Percentiles rank a stretch among this genome's conserved stretches.
These are phyloP conservation scores for Neofusicoccum parvum DNA, from an alignment of 2,329 filamentous ascomycete genomes.

Conservation along the genomic window DNA sequence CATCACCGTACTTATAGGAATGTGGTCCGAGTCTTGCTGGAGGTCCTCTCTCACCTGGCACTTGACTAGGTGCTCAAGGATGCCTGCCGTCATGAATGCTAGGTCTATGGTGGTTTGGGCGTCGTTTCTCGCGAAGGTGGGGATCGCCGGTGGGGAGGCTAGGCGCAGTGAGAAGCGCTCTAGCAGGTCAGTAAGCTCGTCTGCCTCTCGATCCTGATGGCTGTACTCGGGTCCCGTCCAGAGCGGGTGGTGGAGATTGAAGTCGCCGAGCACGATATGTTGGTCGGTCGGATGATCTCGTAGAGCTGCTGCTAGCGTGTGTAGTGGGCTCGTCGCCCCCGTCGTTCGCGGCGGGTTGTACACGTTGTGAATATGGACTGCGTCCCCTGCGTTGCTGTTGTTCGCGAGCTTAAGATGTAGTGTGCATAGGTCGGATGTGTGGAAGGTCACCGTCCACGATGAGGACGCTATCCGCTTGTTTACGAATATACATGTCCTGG, in stretches of 20 bases:
- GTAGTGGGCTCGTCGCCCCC: conserved; percentile 16
- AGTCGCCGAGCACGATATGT: conserved; percentile 22
- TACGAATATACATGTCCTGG: conserved; percentile 31
- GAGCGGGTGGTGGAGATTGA: too few relatives aligned
- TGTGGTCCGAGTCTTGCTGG: too few relatives aligned
- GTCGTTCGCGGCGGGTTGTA: conserved; percentile 26
- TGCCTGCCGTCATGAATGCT: too few relatives aligned
- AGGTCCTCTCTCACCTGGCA: too few relatives aligned
- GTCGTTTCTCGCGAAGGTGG: too few relatives aligned
- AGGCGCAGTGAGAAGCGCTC: neutral
- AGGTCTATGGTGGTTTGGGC: too few relatives aligned
- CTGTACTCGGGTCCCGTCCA: neutral
- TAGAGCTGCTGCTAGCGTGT: neutral
- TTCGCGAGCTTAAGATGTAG: conserved; percentile 20
- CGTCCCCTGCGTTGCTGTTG: neutral
- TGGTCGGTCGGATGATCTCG: neutral
- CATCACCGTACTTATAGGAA: too few relatives aligned
- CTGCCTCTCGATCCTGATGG: neutral
- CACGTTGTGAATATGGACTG: conserved; percentile 25
- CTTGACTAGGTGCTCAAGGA: too few relatives aligned
- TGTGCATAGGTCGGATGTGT: conserved; percentile 26
- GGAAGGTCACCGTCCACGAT: conserved; percentile 24
- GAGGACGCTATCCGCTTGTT: conserved; percentile 29
- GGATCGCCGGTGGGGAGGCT: neutral
- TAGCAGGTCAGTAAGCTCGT: neutral